Conservation (phyloP, 2,329 filamentous ascomycete species). For the Aspergillus novofumigatus region DNA sequence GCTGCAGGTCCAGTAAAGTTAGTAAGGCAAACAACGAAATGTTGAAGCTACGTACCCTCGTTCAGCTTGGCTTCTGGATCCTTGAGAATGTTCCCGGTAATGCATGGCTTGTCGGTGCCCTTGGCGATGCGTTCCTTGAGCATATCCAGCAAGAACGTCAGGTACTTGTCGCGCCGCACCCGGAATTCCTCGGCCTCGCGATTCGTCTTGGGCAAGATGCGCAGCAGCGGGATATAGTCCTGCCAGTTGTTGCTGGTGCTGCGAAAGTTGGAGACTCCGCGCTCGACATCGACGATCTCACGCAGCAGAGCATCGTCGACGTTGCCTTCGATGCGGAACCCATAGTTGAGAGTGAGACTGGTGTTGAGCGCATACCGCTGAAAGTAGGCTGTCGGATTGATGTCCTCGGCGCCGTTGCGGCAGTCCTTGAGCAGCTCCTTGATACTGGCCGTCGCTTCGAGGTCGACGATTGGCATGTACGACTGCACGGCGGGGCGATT, state of each 20-base stretch:
- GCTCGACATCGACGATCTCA: slow-evolving; percentile 72
- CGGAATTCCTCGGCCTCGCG: slow-evolving; percentile 62
- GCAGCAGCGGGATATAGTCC: slow-evolving; percentile 74
- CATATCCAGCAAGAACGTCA: slow-evolving; percentile 56
- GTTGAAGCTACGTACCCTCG: slow-evolving; percentile 46
- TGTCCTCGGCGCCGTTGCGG: slow-evolving; percentile 56
- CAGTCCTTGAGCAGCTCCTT: slow-evolving; percentile 66
- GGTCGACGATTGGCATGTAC: slow-evolving; percentile 78
- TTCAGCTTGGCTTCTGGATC: slow-evolving; percentile 66
- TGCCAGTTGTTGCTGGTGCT: slow-evolving; percentile 81
- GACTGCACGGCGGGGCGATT: slow-evolving; percentile 72
- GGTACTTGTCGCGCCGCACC: slow-evolving; percentile 62
- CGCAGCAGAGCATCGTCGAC: slow-evolving; percentile 63
- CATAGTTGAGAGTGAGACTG: slow-evolving; percentile 73
- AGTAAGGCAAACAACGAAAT: neutral
- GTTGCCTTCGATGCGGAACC: slow-evolving; percentile 68
- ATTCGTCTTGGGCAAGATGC: slow-evolving; percentile 61
- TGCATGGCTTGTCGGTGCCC: slow-evolving; percentile 64
- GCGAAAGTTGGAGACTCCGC: slow-evolving; percentile 70
- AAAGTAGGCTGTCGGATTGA: slow-evolving; percentile 70
- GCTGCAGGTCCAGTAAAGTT: slow-evolving; percentile 46
- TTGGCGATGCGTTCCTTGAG: slow-evolving; percentile 59
- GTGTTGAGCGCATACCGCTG: slow-evolving; percentile 74
- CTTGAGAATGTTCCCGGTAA: slow-evolving; percentile 67
- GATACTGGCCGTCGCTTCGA: slow-evolving; percentile 68